These are phyloP conservation scores for Podospora fimiseda DNA, from an alignment of 495 filamentous ascomycete genomes.

Conservation along the genomic window DNA sequence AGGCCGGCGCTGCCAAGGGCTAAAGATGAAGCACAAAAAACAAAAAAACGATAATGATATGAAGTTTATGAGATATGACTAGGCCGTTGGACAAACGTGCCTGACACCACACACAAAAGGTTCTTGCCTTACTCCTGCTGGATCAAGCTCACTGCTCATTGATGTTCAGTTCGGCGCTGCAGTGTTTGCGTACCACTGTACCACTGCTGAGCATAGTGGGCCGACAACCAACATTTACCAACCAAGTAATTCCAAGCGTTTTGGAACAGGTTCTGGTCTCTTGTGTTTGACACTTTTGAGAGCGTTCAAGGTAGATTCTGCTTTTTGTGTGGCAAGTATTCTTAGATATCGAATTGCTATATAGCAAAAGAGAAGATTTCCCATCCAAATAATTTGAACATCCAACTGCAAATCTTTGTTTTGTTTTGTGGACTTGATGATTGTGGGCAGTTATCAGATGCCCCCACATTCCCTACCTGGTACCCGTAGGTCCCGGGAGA, in stretches of 20 bases:
- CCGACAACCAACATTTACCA: neutral
- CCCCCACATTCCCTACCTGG: neutral
- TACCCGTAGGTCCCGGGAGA: neutral
- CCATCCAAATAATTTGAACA: too few species aligned
- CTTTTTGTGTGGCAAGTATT: too few species aligned
- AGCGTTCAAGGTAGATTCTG: too few species aligned
- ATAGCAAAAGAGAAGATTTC: too few species aligned
- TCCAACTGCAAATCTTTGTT: too few species aligned
- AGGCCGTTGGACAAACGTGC: neutral
- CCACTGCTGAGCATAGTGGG: neutral
- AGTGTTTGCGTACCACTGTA: neutral
- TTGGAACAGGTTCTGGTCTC: neutral
- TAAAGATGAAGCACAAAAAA: conserved; percentile 31
- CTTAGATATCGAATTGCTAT: too few species aligned
- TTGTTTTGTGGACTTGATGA: too few species aligned
- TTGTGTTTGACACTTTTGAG: too few species aligned
- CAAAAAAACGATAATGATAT: conserved; percentile 13
- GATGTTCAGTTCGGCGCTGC: neutral
- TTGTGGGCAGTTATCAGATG: neutral
- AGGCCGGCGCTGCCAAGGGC: conserved; percentile 88
- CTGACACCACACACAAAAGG: neutral
- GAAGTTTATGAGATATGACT: conserved; percentile 10
- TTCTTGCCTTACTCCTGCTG: neutral
- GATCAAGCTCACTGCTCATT: neutral
- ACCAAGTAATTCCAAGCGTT: neutral